Percentiles rank a stretch among this genome's conserved stretches.
Conservation (phyloP, 495 filamentous ascomycete genomes). For the Penicillium desertorum region DNA sequence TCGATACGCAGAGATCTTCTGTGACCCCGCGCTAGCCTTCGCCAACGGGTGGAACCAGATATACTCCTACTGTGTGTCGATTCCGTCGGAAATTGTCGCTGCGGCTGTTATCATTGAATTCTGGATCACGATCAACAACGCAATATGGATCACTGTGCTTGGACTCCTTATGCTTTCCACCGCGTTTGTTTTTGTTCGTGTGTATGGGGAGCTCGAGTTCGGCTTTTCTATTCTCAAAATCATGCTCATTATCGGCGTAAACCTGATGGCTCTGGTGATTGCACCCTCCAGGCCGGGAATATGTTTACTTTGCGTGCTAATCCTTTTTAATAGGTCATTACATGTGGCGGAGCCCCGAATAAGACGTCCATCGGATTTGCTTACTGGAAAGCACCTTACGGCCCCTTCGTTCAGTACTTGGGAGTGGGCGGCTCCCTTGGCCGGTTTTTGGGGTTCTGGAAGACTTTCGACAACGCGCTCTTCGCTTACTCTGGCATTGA, state of each 20-base stretch:
- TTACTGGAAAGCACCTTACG: conserved; percentile 26
- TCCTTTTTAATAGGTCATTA: conserved; percentile 32
- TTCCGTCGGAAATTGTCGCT: conserved; percentile 43
- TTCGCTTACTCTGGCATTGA: conserved; percentile 58
- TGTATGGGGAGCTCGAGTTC: conserved; percentile 51
- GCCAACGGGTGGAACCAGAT: conserved; percentile 34
- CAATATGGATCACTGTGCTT: conserved; percentile 48
- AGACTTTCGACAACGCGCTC: conserved; percentile 54
- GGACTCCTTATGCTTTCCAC: conserved; percentile 45
- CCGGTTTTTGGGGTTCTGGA: conserved; percentile 52
- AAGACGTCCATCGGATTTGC: conserved; percentile 23
- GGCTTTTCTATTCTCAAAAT: conserved; percentile 47
- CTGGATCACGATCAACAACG: conserved; percentile 39
- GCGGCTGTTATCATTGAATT: conserved; percentile 52
- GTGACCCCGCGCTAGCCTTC: conserved; percentile 33
- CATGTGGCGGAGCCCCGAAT: conserved; percentile 26
- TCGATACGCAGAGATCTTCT: conserved; percentile 27
- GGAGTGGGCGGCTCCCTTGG: conserved; percentile 20
- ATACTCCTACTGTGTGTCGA: conserved; percentile 31
- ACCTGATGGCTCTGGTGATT: conserved; percentile 45
- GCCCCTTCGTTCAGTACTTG: conserved; percentile 27
- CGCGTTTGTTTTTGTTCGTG: conserved; percentile 40
- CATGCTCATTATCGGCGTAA: conserved; percentile 47
- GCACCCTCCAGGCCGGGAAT: background rate
- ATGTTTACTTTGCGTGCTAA: background rate